A percentile compares a stretch with the other conserved stretches of the same genome.
phyloP scores from a whole-genome alignment of 2,329 filamentous ascomycete species.

The Pseudocercospora macadamiae region DNA sequence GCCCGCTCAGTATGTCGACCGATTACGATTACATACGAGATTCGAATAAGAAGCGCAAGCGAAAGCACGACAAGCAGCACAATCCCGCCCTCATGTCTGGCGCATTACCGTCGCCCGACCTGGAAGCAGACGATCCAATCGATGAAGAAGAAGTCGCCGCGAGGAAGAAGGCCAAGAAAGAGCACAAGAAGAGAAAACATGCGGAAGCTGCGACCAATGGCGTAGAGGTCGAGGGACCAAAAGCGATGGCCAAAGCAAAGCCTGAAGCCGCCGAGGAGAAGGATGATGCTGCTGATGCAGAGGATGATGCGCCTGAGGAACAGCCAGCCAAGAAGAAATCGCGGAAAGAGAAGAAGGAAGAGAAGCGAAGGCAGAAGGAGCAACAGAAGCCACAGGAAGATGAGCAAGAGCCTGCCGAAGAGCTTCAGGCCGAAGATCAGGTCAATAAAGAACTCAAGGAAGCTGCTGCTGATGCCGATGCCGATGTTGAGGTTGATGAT shows the following conservation, averaged over 20 bases:
- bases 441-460: slow-evolving; percentile 36
- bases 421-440: slow-evolving; percentile 31
- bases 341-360: slow-evolving; percentile 28
- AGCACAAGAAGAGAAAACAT: slow-evolving; percentile 38
- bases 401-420: slow-evolving; percentile 7
- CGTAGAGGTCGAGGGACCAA: slow-evolving; percentile 14
- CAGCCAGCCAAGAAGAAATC: slow-evolving; percentile 30
- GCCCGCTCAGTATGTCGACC: slow-evolving; percentile 27
- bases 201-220: slow-evolving; percentile 19
- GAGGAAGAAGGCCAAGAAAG: slow-evolving; percentile 37
- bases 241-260: slow-evolving; percentile 17
- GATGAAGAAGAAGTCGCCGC: slow-evolving; percentile 27
- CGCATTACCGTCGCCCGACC: slow-evolving; percentile 34
- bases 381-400: slow-evolving; percentile 7
- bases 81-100: slow-evolving; percentile 40
- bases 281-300: slow-evolving; percentile 17
- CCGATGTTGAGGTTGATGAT: slow-evolving; percentile 27
- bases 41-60: slow-evolving; percentile 30
- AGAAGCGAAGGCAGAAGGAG: slow-evolving; percentile 19
- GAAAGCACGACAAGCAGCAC: slow-evolving; percentile 21
- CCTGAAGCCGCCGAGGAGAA: background rate
- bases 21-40: slow-evolving; percentile 34
- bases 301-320: slow-evolving; percentile 25
- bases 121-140: slow-evolving; percentile 28
- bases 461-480: slow-evolving; percentile 25